phyloP scores from a whole-genome alignment of 306 rosid species.

The Dicorynia guianensis region DNA sequence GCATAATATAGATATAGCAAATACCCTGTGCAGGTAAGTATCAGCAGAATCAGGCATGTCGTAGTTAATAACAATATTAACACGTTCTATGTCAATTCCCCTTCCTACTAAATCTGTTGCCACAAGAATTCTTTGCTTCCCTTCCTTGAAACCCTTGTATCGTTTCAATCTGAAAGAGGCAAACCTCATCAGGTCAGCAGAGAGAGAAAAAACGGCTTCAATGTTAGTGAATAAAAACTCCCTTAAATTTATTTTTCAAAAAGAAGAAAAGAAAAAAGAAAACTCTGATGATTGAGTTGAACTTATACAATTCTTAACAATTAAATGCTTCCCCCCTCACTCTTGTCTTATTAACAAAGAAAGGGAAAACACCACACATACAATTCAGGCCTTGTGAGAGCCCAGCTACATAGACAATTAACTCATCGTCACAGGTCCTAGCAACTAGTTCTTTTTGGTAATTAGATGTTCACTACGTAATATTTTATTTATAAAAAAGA shows the following conservation, averaged over 20 bases:
- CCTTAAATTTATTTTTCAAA: constrained; percentile 2
- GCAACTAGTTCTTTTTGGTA: neutral
- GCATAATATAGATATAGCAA: neutral
- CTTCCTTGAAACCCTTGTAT: constrained; percentile 80
- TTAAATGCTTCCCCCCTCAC: neutral
- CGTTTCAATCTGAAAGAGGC: constrained; percentile 66
- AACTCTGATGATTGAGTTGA: too few species aligned
- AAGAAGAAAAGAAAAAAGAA: too few species aligned
- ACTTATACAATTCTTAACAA: neutral
- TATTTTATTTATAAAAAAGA: too few species aligned
- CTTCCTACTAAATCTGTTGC: constrained; percentile 88
- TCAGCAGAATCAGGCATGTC: constrained; percentile 85
- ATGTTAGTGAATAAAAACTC: neutral
- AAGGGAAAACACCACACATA: neutral
- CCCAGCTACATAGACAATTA: neutral
- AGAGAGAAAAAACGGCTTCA: neutral
- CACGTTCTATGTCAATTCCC: constrained; percentile 88
- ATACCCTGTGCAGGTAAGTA: constrained; percentile 81
- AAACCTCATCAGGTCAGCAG: constrained; percentile 4
- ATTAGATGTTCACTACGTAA: too few species aligned
- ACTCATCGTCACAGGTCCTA: neutral
- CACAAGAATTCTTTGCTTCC: constrained; percentile 79
- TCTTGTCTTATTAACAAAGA: neutral
- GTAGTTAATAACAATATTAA: constrained; percentile 80
- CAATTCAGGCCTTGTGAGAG: neutral